Evolutionary conservation across 805 yeast genomes (phyloP), one percentile per base, ranked within the genome.

Genomic region (Pichia paraexigua): DNA sequence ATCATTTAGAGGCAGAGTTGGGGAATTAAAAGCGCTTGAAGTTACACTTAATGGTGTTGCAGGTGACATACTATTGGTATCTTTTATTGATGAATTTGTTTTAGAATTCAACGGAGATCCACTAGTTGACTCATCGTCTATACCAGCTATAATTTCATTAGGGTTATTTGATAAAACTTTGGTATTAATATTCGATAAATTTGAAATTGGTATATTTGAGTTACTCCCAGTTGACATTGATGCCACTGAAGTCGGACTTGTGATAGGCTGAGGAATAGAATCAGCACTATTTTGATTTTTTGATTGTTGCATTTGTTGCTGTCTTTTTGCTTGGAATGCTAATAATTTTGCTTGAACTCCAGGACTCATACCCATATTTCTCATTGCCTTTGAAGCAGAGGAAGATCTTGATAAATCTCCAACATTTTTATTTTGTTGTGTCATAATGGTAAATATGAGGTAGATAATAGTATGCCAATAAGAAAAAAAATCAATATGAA

Each of bases 291-390:
- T 30, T 18, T 53, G 45, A 5, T 41, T n/a, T 28, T 46, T 45
- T 6, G 52, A 46, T 27, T 53, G 56, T 43, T 52, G 56, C 39
- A 53, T 56, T 49, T 63, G 63, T 48, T 63, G 69, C 53, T 80
- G 82, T 58, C 97, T 77, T 61, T 85, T 82, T 56, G 87, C 89
- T 66, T 90, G 97, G 60, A 91, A 87, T 0, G 96, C 96, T 65
- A 86, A 70, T 39, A 91, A 76, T 56, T 94, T 74, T 1, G 96
- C 97, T 66, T 90, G 97, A 41, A 89, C 78, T 56, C 87, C 92
- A 12, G 94, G 83, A 59, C 77, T 82, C 47, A 84, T 71, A 15
- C 71, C 66, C 35, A 73, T 63, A 37, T 55, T 60, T 52, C 54
- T 40, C 40, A 47, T 46, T 17, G 51, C 48, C 20, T 46, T 47